phyloP scores from a whole-genome alignment of 768 basidiomycete genomes.

The Dentipellis sp. region DNA sequence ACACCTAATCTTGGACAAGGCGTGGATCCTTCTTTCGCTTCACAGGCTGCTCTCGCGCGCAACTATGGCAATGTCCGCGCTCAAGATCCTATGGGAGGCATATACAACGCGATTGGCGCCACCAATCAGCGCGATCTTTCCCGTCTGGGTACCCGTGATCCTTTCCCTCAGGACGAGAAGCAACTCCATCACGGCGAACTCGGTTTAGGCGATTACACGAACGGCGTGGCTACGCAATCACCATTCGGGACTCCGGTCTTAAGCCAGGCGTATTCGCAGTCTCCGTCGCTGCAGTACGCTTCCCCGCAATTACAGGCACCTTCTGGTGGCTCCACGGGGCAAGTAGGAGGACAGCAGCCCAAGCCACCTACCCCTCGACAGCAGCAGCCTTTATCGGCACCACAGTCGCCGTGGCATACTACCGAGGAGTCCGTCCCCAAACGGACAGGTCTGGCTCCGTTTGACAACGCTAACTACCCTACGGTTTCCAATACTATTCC shows the following conservation, averaged over 20 bases:
- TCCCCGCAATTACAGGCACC: constrained; percentile 2
- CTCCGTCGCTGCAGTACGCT: constrained; percentile 8
- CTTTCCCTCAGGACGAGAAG: constrained; percentile 5
- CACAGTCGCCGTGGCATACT: constrained; percentile 9
- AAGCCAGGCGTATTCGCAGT: constrained; percentile 9
- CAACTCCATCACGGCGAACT: constrained; percentile 6
- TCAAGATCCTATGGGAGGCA: constrained; percentile 1
- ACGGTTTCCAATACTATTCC: constrained; percentile 12
- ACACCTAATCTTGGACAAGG: constrained; percentile 1
- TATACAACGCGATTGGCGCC: background rate
- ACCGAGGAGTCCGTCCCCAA: constrained; percentile 8
- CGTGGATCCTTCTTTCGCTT: constrained; percentile 6
- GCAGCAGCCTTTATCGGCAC: background rate
- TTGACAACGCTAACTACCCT: constrained; percentile 9
- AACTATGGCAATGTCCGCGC: background rate
- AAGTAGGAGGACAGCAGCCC: background rate
- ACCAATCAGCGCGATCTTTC: constrained; percentile 11
- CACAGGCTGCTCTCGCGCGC: constrained; percentile 6
- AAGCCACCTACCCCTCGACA: background rate
- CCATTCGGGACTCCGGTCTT: constrained; percentile 10
- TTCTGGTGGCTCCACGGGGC: background rate
- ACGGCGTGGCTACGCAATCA: constrained; percentile 3
- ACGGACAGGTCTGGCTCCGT: constrained; percentile 10
- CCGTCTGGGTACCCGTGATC: constrained; percentile 11
- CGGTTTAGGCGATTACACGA: constrained; percentile 8